These are phyloP conservation scores for Torulaspora gathmanii DNA, from an alignment of 805 yeast species.

Conservation along the genomic window DNA sequence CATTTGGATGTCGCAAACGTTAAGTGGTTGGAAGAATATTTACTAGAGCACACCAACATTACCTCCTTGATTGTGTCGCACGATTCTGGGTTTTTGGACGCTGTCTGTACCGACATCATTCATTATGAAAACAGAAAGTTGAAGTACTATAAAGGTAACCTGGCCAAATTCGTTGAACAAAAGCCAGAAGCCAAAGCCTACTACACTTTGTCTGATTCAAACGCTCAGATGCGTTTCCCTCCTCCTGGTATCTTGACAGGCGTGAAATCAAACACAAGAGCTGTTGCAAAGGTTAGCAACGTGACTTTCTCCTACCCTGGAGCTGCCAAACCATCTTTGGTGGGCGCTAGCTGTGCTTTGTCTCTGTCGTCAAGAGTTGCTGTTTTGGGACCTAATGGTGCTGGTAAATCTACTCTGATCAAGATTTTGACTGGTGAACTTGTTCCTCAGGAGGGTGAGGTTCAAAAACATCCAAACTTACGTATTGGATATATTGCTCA, in stretches of 20 bases:
- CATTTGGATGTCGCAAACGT: conserved; percentile 94
- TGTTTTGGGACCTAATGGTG: conserved; percentile 96
- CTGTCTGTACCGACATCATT: conserved; percentile 92
- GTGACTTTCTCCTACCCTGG: conserved; percentile 92
- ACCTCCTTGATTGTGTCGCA: conserved; percentile 95
- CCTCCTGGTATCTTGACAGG: conserved; percentile 98
- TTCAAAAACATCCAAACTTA: conserved; percentile 95
- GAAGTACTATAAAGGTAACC: conserved; percentile 93
- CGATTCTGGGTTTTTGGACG: conserved; percentile 94
- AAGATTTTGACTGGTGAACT: conserved; percentile 90
- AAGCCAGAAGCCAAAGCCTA: conserved; percentile 96
- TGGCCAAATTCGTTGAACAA: conserved; percentile 83
- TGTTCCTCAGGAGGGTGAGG: conserved; percentile 79
- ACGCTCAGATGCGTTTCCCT: conserved; percentile 96
- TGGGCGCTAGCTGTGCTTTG: conserved; percentile 79
- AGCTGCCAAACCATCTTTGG: conserved; percentile 74
- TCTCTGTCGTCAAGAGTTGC: conserved; percentile 97
- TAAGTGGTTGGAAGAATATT: conserved; percentile 87
- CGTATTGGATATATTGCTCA: conserved; percentile 98
- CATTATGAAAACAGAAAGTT: conserved; percentile 94
- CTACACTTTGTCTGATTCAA: conserved; percentile 87
- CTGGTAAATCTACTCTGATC: conserved; percentile 95
- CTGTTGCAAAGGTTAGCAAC: conserved; percentile 81
- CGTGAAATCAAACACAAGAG: conserved; percentile 88
- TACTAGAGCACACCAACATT: conserved; percentile 74